Conservation (phyloP, 495 filamentous ascomycete species). For the Hypoxylon subgilvum region DNA sequence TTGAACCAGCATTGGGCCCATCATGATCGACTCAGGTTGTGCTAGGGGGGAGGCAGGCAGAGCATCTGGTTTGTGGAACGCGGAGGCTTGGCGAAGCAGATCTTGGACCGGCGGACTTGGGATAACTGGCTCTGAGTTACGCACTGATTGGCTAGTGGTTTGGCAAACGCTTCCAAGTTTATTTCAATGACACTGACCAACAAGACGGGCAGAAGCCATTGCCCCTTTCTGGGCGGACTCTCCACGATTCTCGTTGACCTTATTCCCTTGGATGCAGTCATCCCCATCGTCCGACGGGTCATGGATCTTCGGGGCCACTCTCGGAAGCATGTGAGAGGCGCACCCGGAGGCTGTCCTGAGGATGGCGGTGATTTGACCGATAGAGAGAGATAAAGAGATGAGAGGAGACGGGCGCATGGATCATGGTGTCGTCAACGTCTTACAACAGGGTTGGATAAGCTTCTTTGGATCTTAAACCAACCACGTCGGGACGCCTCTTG, state of each 20-base stretch:
- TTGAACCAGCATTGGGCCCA: constrained; percentile 11
- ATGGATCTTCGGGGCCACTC: constrained; percentile 23
- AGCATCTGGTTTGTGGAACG: constrained; percentile 27
- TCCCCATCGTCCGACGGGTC: not conserved
- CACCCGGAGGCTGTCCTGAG: constrained; percentile 9
- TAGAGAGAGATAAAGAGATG: constrained; percentile 26
- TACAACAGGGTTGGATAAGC: constrained; percentile 23
- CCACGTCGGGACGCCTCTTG: constrained; percentile 12
- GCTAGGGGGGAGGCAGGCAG: constrained; percentile 24
- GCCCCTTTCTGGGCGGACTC: constrained; percentile 10
- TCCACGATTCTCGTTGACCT: not conserved
- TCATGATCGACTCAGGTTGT: constrained; percentile 32
- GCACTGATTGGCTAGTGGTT: constrained; percentile 24
- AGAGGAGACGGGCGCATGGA: constrained; percentile 29
- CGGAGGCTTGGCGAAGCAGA: constrained; percentile 33
- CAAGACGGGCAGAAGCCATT: constrained; percentile 14
- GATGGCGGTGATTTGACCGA: constrained; percentile 28
- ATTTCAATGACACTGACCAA: constrained; percentile 20
- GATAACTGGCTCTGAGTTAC: constrained; percentile 16
- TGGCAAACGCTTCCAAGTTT: constrained; percentile 27
- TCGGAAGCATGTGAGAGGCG: constrained; percentile 36
- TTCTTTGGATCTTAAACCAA: constrained; percentile 30
- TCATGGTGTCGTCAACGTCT: constrained; percentile 30
- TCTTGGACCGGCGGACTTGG: constrained; percentile 26
- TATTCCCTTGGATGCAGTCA: constrained; percentile 1